A percentile compares a stretch with the other conserved stretches of the same genome.
Evolutionary conservation across 2,329 filamentous ascomycete genomes (phyloP).

Genomic region (Corniculantispora saksenae): DNA sequence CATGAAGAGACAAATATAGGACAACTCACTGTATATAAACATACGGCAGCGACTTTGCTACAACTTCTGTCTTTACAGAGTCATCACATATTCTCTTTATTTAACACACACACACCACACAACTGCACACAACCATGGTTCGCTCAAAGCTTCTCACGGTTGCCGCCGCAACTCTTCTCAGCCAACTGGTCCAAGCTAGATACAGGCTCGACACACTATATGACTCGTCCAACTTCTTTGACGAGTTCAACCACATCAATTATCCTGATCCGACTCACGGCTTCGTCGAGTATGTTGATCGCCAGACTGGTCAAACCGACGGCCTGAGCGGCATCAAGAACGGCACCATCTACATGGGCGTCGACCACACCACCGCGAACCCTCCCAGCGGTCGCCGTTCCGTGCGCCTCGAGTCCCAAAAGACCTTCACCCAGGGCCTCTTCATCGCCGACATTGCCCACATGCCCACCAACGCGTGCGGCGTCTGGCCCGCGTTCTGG

Average conservation of each 20-base stretch:
- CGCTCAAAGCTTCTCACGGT: constrained; percentile 29
- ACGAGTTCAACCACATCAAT: constrained; percentile 57
- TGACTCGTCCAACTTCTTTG: constrained; percentile 57
- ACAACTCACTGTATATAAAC: too few relatives aligned
- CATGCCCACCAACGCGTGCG: constrained; percentile 73
- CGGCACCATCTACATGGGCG: constrained; percentile 66
- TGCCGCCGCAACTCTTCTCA: constrained; percentile 33
- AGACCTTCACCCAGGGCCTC: constrained; percentile 67
- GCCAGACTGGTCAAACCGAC: constrained; percentile 55
- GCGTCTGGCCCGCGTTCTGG: constrained; percentile 77
- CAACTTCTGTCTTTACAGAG: too few relatives aligned
- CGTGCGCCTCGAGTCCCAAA: constrained; percentile 68
- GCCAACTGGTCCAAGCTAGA: constrained; percentile 28
- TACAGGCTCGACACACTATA: constrained; percentile 52
- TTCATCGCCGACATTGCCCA: constrained; percentile 73
- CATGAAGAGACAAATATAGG: too few relatives aligned
- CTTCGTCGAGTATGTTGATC: constrained; percentile 69
- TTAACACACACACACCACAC: too few relatives aligned
- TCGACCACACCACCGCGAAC: constrained; percentile 61
- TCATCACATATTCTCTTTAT: too few relatives aligned
- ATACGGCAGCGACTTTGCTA: too few relatives aligned
- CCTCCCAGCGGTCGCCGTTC: constrained; percentile 64
- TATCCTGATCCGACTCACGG: constrained; percentile 70
- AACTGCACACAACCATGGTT: constrained; percentile 23
- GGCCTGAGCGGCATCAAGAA: constrained; percentile 60